Conservation (phyloP, 106 monocot species). For the Amphibolis antarctica region DNA sequence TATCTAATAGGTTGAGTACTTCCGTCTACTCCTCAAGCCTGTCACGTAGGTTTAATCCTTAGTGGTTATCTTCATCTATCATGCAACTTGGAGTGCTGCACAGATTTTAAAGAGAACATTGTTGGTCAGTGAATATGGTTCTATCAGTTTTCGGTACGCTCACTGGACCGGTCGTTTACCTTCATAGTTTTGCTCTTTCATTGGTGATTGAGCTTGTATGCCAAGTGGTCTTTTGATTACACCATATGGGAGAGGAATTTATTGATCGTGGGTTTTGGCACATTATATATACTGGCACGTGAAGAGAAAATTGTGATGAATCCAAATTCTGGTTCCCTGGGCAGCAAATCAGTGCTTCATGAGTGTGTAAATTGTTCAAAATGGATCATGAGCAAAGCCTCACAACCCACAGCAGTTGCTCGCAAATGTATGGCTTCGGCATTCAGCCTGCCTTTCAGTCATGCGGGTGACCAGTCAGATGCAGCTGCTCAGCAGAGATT, state of each 20-base stretch:
- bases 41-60: constrained; percentile 78
- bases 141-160: background rate
- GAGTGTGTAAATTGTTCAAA: background rate
- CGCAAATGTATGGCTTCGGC: background rate
- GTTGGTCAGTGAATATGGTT: background rate
- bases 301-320: background rate
- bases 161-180: background rate
- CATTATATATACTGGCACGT: constrained; percentile 13
- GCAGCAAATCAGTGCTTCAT: background rate
- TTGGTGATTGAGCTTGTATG: background rate
- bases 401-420: background rate
- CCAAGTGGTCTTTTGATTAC: background rate
- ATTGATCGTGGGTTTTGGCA: constrained; percentile 13
- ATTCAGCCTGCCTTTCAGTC: background rate
- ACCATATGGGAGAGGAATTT: constrained; percentile 34
- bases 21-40: constrained; percentile 86
- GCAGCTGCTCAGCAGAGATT: constrained; percentile 16
- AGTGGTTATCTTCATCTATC: background rate
- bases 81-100: background rate
- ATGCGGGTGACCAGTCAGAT: background rate
- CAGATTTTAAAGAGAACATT: background rate
- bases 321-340: background rate
- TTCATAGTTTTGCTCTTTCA: background rate
- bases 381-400: background rate
- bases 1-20: constrained; percentile 68